These are phyloP conservation scores for Furcasterigmium furcatum DNA, from an alignment of 2,329 filamentous ascomycete genomes.

Conservation along the genomic window DNA sequence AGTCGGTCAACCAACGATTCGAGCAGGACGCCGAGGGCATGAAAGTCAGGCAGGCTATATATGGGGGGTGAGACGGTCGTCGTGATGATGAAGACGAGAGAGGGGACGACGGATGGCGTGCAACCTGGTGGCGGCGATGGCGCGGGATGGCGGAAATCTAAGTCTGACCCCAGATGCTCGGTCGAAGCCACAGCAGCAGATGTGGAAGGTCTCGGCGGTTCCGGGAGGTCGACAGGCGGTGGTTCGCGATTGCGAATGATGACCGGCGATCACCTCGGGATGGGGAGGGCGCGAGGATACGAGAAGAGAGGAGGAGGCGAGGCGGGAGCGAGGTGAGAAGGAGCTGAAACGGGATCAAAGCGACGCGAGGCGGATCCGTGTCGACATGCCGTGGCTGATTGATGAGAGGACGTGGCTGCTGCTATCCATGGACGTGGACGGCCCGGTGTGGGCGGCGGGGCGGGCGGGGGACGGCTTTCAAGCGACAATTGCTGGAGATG, in stretches of 20 bases:
- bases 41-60: background rate
- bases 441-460: no score
- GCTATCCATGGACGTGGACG: background rate
- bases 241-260: background rate
- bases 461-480: no score
- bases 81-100: background rate
- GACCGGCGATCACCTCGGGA: no score
- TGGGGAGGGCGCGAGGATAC: no score
- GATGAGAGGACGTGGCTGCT: background rate
- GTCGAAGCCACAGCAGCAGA: background rate
- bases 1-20: slow-evolving; percentile 4
- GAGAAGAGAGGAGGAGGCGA: no score
- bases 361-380: background rate
- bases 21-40: slow-evolving; percentile 3
- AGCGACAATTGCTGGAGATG: background rate
- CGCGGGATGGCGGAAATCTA: no score
- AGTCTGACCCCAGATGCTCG: no score
- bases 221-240: background rate
- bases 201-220: background rate
- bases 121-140: no score
- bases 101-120: no score
- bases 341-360: background rate
- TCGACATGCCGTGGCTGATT: no score
- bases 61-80: background rate
- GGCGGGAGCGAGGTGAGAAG: background rate